Evolutionary conservation across 2,329 filamentous ascomycete species (phyloP), one percentile per base, ranked within the genome.

Genomic region (Hortaea werneckii): DNA sequence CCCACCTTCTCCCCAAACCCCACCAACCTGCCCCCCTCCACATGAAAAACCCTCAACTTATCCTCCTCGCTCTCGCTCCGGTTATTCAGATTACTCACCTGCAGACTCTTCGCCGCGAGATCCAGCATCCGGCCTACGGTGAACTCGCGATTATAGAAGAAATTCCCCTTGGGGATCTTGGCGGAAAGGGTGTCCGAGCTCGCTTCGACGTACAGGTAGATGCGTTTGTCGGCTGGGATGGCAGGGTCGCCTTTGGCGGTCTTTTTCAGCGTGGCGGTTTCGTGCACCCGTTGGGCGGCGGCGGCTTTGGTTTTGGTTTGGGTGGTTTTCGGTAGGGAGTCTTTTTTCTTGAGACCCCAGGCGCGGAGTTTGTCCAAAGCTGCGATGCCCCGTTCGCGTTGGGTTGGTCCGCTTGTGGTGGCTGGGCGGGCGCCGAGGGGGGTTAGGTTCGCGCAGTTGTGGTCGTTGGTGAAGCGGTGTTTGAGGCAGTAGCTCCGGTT

Each of bases 191-290:
- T 94, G 58, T 87, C 85, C 7, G 86, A 85, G 58, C 89, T 87
- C 0, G 90, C 92, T 63, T 96, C 90, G 12, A 95, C 86, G 61
- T 85, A 82, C 1, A 98, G 61, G 61, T 96, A 96, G 1, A 98
- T 69, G n/a, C 92, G 73, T 70, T 94, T 94, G 53, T 95, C 87
- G 0, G 73, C 65, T 0, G 87, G 74, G 0, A 95, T 67, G 58
- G 87, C 89, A 7, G 80, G 80, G 53, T 96, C 90, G 1, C 94
- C 94, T 68, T 95, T 95, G 2, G 92, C 90, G 0, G 77, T 80
- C 62, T 83, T 84, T 70, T 95, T 95, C 37, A 98, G 71, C 7
- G 77, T 79, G 52, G 87, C 87, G 5, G 90, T 73, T 5, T 83
- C 85, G 2, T 81, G 71, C n/a, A 85, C 55, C 2, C 82, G 76